Evolutionary conservation across 1,284 basidiomycete genomes (phyloP), one percentile per base, ranked within the genome.

Genomic region (Cystobasidiaceae sp.): DNA sequence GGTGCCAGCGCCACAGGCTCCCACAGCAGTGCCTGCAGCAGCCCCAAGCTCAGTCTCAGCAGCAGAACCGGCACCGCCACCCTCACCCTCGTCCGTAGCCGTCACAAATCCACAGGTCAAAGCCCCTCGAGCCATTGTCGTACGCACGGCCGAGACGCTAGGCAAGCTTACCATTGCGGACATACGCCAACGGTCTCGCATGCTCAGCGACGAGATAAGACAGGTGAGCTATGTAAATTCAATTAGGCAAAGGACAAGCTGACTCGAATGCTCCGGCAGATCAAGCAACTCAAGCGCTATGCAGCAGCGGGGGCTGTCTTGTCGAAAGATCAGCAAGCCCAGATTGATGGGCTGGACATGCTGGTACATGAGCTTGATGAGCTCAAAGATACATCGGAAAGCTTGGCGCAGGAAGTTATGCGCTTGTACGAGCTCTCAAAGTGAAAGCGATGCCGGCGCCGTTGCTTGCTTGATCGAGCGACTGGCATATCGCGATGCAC

Each of bases 221-320:
- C 46, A 64, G 52, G 28, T 34, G 13, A 48, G 57, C 15, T 15
- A 28, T 25, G 43, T 45, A 9, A n/a, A 4, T 44, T 39, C 25
- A 17, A 13, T 27, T 21, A 21, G 13, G 39, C 13, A 30, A 13
- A 46, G 13, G 23, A 25, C 45, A 19, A 13, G 23, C 45, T 13
- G 15, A 46, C 11, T 46, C 21, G 27, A 17, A 5, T 25, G n/a
- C 15, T 17, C 30, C 19, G 17, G 17, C 54, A 57, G 57, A n/a
- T 39, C 25, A 54, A 48, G 13, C 61, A 64, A 32, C 51, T 64
- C 23, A 34, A 28, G 34, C 51, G 43, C 21, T 64, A 64, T 21
- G 61, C 41, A 25, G 41, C 27, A 25, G 51, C 61, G 30, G 61
- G 61, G 13, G 61, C 61, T 23, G 61, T 64, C 8, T 30, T 64